Evolutionary conservation across 805 yeast genomes (phyloP).

Genomic region (Nakazawaea wyomingensis): DNA sequence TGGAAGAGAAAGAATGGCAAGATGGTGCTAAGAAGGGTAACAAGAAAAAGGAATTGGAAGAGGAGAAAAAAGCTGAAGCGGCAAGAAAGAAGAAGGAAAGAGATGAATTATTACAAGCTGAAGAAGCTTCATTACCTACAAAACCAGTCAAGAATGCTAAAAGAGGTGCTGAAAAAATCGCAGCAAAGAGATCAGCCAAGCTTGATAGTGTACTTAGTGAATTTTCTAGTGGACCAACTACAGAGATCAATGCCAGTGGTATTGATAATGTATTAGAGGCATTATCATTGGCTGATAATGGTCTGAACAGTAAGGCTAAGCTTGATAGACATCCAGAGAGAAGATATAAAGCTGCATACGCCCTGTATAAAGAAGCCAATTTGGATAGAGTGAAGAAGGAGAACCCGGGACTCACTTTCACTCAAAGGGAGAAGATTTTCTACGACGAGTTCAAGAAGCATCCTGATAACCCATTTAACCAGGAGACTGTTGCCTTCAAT

Average conservation of each 20-base stretch:
- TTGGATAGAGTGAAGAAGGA: constrained; percentile 71
- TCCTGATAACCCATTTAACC: constrained; percentile 82
- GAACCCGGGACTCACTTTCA: constrained; percentile 73
- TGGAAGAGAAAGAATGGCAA: constrained; percentile 63
- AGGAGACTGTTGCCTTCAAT: constrained; percentile 57
- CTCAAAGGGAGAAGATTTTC: constrained; percentile 69
- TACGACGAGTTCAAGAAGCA: constrained; percentile 79
- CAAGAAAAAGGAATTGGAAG: constrained; percentile 65
- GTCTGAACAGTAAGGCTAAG: constrained; percentile 50
- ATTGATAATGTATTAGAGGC: constrained; percentile 78
- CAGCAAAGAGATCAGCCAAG: constrained; percentile 53
- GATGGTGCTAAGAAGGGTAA: constrained; percentile 65
- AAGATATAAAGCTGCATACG: constrained; percentile 75
- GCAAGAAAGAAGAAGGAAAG: constrained; percentile 79
- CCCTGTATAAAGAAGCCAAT: constrained; percentile 66
- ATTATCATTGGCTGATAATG: constrained; percentile 55
- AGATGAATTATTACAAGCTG: constrained; percentile 59
- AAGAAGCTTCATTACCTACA: constrained; percentile 57
- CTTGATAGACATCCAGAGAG: constrained; percentile 87
- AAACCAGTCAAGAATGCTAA: constrained; percentile 49
- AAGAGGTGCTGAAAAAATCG: constrained; percentile 66
- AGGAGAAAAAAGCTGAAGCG: constrained; percentile 69
- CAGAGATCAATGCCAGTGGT: constrained; percentile 65
- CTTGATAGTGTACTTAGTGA: constrained; percentile 61
- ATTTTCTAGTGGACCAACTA: constrained; percentile 38